A percentile compares a stretch with the other conserved stretches of the same genome.
These are phyloP conservation scores for Trichoderma citrinoviride DNA, from an alignment of 2,329 filamentous ascomycete species.

Conservation along the genomic window DNA sequence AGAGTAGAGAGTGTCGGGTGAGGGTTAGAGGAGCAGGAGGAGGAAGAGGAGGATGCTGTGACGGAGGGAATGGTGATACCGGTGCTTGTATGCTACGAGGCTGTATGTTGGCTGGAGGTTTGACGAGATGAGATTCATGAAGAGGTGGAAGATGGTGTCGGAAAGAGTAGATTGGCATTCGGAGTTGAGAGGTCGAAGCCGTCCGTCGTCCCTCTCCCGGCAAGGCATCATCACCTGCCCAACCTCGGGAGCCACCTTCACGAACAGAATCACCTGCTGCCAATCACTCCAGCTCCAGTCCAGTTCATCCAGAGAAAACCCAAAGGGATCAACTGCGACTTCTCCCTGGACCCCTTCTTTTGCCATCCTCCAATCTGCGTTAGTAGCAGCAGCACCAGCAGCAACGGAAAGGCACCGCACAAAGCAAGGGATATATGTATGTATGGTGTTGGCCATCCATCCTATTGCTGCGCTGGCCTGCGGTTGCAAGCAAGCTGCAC, in stretches of 20 bases:
- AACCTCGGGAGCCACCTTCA: neutral
- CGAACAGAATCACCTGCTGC: conserved; percentile 3
- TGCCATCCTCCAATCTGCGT: neutral
- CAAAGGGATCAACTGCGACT: too few relatives aligned
- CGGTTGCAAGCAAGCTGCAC: neutral
- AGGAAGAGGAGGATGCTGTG: too few relatives aligned
- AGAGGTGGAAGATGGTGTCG: neutral
- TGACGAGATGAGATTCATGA: neutral
- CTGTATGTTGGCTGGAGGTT: neutral
- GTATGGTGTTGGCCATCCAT: neutral
- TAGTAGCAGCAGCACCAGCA: too few relatives aligned
- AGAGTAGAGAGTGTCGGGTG: neutral
- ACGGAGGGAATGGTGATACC: neutral
- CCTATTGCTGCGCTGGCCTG: neutral
- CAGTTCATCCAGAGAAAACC: neutral
- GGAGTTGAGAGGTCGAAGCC: neutral
- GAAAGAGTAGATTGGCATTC: neutral
- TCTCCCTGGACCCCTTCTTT: neutral
- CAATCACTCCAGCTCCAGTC: neutral
- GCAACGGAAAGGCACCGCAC: too few relatives aligned
- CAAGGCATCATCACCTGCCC: conserved; percentile 5
- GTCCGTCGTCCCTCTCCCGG: neutral
- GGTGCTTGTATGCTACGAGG: neutral
- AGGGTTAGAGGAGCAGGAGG: neutral
- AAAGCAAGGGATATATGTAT: too few relatives aligned